Conservation (phyloP, 108 stramenopile genomes). For the Nannochloropsis gaditana region DNA sequence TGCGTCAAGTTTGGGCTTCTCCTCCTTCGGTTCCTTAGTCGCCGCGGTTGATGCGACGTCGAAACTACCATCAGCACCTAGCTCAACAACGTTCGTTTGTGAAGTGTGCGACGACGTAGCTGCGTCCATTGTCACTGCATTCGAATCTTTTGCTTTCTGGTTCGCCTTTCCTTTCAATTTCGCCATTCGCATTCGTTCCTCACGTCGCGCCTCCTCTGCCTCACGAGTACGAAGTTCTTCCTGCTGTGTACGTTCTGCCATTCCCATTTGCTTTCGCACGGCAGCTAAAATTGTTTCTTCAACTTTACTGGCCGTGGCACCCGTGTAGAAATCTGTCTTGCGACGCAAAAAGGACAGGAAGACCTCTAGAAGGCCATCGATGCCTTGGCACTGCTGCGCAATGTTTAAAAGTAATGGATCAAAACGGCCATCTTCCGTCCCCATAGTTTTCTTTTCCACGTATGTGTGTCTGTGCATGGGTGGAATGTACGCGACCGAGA, state of each 20-base stretch:
- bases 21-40: conserved; percentile 13
- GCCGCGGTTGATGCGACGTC: background rate
- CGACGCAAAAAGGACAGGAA: conserved; percentile 93
- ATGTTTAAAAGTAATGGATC: conserved; percentile 92
- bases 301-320: conserved; percentile 40
- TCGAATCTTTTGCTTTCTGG: background rate
- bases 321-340: conserved; percentile 95
- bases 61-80: background rate
- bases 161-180: conserved; percentile 21
- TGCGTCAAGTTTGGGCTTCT: conserved; percentile 5
- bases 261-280: conserved; percentile 23
- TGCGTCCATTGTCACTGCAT: background rate
- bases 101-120: background rate
- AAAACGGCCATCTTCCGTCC: conserved; percentile 84
- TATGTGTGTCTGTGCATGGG: too few relatives aligned
- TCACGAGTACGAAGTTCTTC: conserved; percentile 31
- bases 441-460: too few relatives aligned
- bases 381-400: conserved; percentile 80
- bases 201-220: conserved; percentile 40
- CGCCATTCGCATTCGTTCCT: conserved; percentile 23
- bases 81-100: background rate
- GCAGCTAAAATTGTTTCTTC: conserved; percentile 4
- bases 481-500: too few relatives aligned
- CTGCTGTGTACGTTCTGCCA: conserved; percentile 36
- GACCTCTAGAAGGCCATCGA: conserved; percentile 93